Evolutionary conservation across 2,329 filamentous ascomycete genomes (phyloP).

Genomic region (Pseudovirgaria hyperparasitica): DNA sequence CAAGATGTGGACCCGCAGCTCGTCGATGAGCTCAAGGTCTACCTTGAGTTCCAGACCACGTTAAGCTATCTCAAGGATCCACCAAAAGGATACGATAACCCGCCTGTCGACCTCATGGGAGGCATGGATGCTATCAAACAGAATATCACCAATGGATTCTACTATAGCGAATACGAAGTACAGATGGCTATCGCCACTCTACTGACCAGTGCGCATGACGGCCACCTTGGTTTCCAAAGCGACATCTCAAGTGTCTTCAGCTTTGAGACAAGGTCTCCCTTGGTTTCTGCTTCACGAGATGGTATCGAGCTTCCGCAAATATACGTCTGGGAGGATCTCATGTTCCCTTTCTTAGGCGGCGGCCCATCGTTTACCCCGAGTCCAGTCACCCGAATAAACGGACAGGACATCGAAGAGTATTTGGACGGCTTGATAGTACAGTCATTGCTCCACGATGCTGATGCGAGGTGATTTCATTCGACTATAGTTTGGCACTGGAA

Average conservation of each 20-base stretch:
- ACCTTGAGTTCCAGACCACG: conserved; percentile 26
- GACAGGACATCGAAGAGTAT: conserved; percentile 18
- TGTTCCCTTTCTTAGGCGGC: conserved; percentile 12
- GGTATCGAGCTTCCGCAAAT: conserved; percentile 23
- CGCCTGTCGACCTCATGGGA: conserved; percentile 24
- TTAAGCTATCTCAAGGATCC: conserved; percentile 26
- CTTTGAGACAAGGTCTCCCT: conserved; percentile 17
- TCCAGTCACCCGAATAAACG: conserved; percentile 25
- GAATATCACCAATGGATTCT: conserved; percentile 15
- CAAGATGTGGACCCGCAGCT: conserved; percentile 17
- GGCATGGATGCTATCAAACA: conserved; percentile 22
- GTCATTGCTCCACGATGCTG: conserved; percentile 24
- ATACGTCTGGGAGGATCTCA: conserved; percentile 19
- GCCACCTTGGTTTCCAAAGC: conserved; percentile 25
- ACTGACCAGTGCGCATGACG: conserved; percentile 25
- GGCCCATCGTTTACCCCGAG: conserved; percentile 24
- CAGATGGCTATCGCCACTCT: conserved; percentile 23
- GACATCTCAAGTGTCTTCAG: conserved; percentile 25
- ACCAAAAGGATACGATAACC: conserved; percentile 22
- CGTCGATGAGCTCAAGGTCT: conserved; percentile 21
- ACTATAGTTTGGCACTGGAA: no score
- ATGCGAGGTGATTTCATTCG: no score
- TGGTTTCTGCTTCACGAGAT: conserved; percentile 23
- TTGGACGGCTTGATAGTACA: conserved; percentile 19
- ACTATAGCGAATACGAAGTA: conserved; percentile 28